Percentiles rank a stretch among this genome's conserved stretches.
phyloP scores from a whole-genome alignment of 768 basidiomycete genomes.

The Sarcodon aspratus region DNA sequence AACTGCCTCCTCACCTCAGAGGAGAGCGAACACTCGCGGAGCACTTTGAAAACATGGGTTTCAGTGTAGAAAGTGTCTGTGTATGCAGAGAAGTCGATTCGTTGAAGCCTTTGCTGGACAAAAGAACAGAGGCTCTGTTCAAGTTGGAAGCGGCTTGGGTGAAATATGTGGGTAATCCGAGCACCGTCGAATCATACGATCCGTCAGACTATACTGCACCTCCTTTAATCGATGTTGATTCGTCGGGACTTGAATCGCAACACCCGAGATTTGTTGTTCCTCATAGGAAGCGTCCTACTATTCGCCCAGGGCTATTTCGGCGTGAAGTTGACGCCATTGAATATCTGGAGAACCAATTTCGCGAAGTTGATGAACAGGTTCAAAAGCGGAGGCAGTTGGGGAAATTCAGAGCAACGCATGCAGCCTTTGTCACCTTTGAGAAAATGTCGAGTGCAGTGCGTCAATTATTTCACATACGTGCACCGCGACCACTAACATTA shows the following conservation, averaged over 20 bases:
- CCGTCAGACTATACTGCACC: slow-evolving; percentile 46
- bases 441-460: slow-evolving; percentile 87
- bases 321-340: slow-evolving; percentile 83
- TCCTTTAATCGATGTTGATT: slow-evolving; percentile 35
- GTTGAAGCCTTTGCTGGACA: slow-evolving; percentile 62
- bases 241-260: slow-evolving; percentile 41
- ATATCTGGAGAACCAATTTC: slow-evolving; percentile 71
- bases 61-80: slow-evolving; percentile 87
- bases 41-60: slow-evolving; percentile 84
- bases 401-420: slow-evolving; percentile 70
- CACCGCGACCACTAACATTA: not conserved
- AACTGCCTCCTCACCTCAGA: slow-evolving; percentile 75
- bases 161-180: slow-evolving; percentile 89
- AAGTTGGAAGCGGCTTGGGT: slow-evolving; percentile 81
- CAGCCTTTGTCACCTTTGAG: slow-evolving; percentile 94
- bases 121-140: slow-evolving; percentile 69
- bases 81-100: slow-evolving; percentile 76
- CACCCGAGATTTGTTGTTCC: slow-evolving; percentile 56
- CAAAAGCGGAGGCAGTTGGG: slow-evolving; percentile 59
- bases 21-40: slow-evolving; percentile 81
- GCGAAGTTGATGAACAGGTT: slow-evolving; percentile 75
- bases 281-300: slow-evolving; percentile 63
- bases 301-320: slow-evolving; percentile 65
- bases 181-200: slow-evolving; percentile 72
- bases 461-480: slow-evolving; percentile 4